Base-by-base conservation (phyloP, 306 rosid species). In the Gastrolobium bilobum region DNA sequence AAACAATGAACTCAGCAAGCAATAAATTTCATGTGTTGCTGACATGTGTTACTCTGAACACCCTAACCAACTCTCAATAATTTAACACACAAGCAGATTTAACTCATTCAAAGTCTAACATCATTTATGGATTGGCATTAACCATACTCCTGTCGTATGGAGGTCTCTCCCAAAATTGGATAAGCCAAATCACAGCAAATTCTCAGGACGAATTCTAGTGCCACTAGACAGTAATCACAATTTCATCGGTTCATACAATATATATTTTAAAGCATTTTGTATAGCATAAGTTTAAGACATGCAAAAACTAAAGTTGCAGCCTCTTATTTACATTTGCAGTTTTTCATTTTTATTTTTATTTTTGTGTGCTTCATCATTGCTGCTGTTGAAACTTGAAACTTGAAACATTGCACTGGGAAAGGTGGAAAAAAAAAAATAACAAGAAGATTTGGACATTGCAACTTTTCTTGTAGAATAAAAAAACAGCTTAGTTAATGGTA, bases 381-480 rank as follows among this genome's bases (percentile, higher is more conserved):
- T 35, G 47, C 26, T 20, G 26, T 20, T 20, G 26, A 20, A 20
- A 20, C 26, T 1, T 20, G 26, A 20, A 14, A 52, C 3, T 8
- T 62, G 43, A 10, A 59, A 79, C 4, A 64, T 33, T 59, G 63
- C 48, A 46, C 26, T 2, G 4, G 0, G 29, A 48, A 47, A 63
- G 37, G 48, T 62, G 33, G 48, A 20, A 30, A 40, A 66, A 60
- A 60, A 73, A 56, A 39, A 3, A 52, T 15, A 26, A 7, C 6
- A 47, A 68, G 11, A 10, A 67, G 30, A 39, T 68, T 72, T 52
- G 66, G 15, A 71, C 6, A 78, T 58, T 11, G 60, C 5, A 10
- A 31, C 2, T 66, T 74, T 74, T 37, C 65, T 64, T 9, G 64
- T 10, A 40, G 53, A 46, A 8, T 71, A 65, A 38, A 5, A 29